Evolutionary conservation across 1,284 basidiomycete genomes (phyloP).

Genomic region (Anthracocystis setariae): DNA sequence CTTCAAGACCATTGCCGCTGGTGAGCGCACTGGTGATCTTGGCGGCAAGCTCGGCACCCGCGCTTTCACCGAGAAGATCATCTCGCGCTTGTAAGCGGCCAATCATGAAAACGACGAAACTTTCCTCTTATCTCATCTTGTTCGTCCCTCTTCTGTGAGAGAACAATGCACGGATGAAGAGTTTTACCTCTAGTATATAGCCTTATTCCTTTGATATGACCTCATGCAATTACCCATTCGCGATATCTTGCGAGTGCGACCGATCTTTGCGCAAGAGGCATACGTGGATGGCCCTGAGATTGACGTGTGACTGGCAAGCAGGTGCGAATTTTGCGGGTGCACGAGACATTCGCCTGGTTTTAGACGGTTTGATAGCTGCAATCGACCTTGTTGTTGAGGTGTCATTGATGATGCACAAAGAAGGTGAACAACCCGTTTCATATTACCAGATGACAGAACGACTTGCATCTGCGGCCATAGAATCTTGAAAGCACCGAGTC

Average conservation of each 20-base stretch:
- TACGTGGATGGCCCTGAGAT: too few relatives aligned
- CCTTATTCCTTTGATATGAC: conserved; percentile 25
- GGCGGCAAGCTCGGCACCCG: conserved; percentile 65
- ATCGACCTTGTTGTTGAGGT: neutral
- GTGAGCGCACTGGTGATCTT: conserved; percentile 61
- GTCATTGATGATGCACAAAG: neutral
- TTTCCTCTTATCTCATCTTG: neutral
- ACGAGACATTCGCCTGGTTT: too few relatives aligned
- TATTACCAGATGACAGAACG: neutral
- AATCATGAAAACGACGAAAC: neutral
- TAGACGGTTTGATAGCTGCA: too few relatives aligned
- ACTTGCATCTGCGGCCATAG: conserved; percentile 76
- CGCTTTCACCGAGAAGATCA: conserved; percentile 61
- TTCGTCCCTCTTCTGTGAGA: neutral
- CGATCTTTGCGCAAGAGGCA: neutral
- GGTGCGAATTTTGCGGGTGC: too few relatives aligned
- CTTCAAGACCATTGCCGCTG: conserved; percentile 61
- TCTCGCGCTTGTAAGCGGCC: conserved; percentile 50
- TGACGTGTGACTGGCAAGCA: too few relatives aligned
- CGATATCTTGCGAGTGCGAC: conserved; percentile 3
- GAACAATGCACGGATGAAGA: conserved; percentile 4
- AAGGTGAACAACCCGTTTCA: neutral
- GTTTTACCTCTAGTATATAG: conserved; percentile 21
- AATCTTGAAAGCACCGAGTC: conserved; percentile 82
- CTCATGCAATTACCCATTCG: conserved; percentile 23